Evolutionary conservation across 2,329 filamentous ascomycete species (phyloP), one percentile per base, ranked within the genome.

Genomic region (Ophiostoma sp.): DNA sequence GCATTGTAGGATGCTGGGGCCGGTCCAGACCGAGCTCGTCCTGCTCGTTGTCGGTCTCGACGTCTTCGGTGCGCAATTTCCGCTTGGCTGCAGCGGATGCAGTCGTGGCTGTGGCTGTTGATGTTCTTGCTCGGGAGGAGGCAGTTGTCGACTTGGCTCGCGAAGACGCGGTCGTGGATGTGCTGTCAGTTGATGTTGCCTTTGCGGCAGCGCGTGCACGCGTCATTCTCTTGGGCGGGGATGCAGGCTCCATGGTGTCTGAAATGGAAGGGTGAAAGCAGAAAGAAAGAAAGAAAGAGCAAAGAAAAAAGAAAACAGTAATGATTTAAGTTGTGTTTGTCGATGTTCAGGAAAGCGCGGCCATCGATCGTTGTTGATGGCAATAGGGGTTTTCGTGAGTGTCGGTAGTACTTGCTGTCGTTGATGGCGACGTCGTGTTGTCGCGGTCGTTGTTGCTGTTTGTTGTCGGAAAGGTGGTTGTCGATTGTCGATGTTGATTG

Each of bases 31-130:
- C 73, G 74, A 80, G 75, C 77, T 82, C 81, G 79, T 82, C 74
- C 70, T 80, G 74, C 55, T 79, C 75, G 68, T 84, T 81, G 74
- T 84, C 80, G 55, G 83, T 81, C 63, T 83, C 82, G n/a, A 80
- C 79, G 57, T 89, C 88, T 66, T 90, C 87, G 17, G 84, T 79
- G 73, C 86, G 83, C 42, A 84, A 85, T 82, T 90, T 91, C 75
- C 89, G 82, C 79, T 88, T 88, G 36, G 80, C 74, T 7, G 81
- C 77, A 15, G 76, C 78, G 71, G 79, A 76, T 0, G 79, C 74
- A 15, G 78, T 76, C 31, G 79, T 73, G 22, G 79, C 78, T 25
- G 79, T 74, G 63, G 82, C 80, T 75, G 80, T 80, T 69, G 81
- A 73, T 77, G 83, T 80, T 78, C 83, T 87, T 59, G 86, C 82